These are phyloP conservation scores for Talaromyces sp. DNA, from an alignment of 2,329 filamentous ascomycete genomes.

Conservation along the genomic window DNA sequence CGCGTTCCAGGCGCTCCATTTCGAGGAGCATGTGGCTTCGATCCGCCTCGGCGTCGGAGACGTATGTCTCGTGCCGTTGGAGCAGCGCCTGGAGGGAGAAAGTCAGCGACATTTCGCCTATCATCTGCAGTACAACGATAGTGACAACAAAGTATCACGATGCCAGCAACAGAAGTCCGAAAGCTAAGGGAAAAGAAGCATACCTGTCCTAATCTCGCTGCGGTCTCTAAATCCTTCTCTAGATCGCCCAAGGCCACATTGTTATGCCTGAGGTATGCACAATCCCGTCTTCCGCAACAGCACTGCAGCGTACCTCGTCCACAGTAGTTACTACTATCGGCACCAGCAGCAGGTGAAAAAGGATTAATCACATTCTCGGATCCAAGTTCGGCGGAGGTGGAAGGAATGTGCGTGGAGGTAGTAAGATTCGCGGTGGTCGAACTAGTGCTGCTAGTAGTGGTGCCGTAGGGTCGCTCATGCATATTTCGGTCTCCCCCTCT, in stretches of 20 bases:
- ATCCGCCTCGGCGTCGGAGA: slow-evolving; percentile 85
- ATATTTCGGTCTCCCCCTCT: background rate
- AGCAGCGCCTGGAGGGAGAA: slow-evolving; percentile 79
- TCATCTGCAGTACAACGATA: background rate
- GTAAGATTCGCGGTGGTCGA: background rate
- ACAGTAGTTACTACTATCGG: background rate
- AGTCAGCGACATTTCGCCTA: slow-evolving; percentile 54
- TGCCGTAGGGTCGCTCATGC: background rate
- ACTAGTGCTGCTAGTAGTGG: background rate
- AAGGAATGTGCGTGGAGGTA: slow-evolving; percentile 16
- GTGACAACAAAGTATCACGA: slow-evolving; percentile 19
- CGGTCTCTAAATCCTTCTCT: slow-evolving; percentile 81
- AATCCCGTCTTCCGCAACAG: slow-evolving; percentile 81
- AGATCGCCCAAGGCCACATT: slow-evolving; percentile 71
- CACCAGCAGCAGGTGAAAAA: background rate
- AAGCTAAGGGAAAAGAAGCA: background rate
- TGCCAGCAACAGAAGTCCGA: slow-evolving; percentile 16
- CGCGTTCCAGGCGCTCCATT: slow-evolving; percentile 70
- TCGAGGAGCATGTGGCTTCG: slow-evolving; percentile 66
- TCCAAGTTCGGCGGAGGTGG: background rate
- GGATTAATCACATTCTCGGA: slow-evolving; percentile 6
- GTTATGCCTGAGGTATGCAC: slow-evolving; percentile 77
- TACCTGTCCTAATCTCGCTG: slow-evolving; percentile 87
- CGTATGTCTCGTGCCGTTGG: slow-evolving; percentile 87
- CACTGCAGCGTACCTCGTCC: slow-evolving; percentile 47